Conservation (phyloP, 2,329 filamentous ascomycete species). For the Colletotrichum somersetense region DNA sequence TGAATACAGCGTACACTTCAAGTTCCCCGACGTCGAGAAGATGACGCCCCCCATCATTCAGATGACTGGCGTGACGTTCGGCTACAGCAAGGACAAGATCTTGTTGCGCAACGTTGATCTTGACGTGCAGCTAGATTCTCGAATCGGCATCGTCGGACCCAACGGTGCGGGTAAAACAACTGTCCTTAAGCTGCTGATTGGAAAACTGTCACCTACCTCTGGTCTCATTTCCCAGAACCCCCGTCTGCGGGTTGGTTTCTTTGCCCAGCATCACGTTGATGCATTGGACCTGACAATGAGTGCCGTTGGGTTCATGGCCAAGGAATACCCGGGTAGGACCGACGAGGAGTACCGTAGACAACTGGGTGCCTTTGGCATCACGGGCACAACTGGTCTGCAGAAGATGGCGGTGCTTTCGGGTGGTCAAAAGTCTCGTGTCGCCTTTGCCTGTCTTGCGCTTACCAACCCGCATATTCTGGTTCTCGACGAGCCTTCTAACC, state of each 20-base stretch:
- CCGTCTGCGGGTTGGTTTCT: conserved; percentile 92
- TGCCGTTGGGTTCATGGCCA: conserved; percentile 96
- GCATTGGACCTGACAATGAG: conserved; percentile 90
- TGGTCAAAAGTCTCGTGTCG: conserved; percentile 98
- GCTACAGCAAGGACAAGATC: conserved; percentile 83
- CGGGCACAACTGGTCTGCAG: conserved; percentile 94
- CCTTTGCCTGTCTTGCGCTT: conserved; percentile 94
- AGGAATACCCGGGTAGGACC: conserved; percentile 87
- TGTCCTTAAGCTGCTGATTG: conserved; percentile 96
- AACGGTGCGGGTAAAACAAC: conserved; percentile 99
- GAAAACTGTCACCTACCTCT: conserved; percentile 79
- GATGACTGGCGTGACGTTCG: conserved; percentile 93
- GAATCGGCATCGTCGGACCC: conserved; percentile 98
- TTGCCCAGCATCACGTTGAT: conserved; percentile 98
- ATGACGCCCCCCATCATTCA: conserved; percentile 97
- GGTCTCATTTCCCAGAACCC: conserved; percentile 92
- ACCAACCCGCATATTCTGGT: conserved; percentile 97
- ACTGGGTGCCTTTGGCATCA: conserved; percentile 89
- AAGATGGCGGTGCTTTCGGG: conserved; percentile 95
- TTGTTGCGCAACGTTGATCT: conserved; percentile 90
- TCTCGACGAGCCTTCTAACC: conserved; percentile 98
- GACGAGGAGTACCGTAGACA: conserved; percentile 98
- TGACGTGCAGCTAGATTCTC: conserved; percentile 96
- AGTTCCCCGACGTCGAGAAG: conserved; percentile 97
- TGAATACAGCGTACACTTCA: conserved; percentile 97